These are phyloP conservation scores for Populus hybrid DNA, from an alignment of 441 rosid genomes.

Conservation along the genomic window DNA sequence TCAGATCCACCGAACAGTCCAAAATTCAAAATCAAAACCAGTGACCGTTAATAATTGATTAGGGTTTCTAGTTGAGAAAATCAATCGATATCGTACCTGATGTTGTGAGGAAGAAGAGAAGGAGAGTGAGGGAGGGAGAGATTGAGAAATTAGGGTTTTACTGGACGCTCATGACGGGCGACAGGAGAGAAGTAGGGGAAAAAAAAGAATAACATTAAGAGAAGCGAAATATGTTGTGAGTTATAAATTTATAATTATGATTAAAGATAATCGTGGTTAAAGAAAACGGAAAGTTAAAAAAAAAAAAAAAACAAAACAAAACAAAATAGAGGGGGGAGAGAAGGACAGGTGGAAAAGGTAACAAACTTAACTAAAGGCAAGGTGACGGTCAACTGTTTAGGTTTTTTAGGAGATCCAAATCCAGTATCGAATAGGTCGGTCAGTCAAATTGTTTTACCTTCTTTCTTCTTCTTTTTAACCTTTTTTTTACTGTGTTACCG, in stretches of 20 bases:
- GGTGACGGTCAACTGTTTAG: slow-evolving; percentile 42
- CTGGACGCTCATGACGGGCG: slow-evolving; percentile 26
- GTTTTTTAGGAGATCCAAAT: slow-evolving; percentile 50
- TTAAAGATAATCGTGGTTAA: background rate
- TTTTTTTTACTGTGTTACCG: background rate
- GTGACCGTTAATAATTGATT: background rate
- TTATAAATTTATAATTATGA: background rate
- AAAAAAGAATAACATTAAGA: background rate
- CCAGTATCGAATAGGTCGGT: slow-evolving; percentile 35
- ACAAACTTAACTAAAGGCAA: slow-evolving; percentile 26
- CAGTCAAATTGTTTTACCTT: background rate
- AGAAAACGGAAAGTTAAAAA: too few relatives aligned
- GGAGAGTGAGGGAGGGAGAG: slow-evolving; percentile 12
- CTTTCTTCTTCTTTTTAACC: background rate
- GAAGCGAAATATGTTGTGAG: background rate
- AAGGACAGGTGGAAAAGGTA: slow-evolving; percentile 5
- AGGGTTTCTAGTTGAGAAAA: background rate
- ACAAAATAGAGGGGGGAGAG: background rate
- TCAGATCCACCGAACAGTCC: slow-evolving; percentile 15
- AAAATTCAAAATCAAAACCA: background rate
- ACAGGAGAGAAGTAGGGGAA: too few relatives aligned
- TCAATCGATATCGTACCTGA: background rate
- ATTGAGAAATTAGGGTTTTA: slow-evolving; percentile 45
- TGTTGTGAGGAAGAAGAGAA: slow-evolving; percentile 4
- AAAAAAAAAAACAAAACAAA: background rate